Conservation (phyloP, 2,329 filamentous ascomycete species). For the Colletotrichum sp. region DNA sequence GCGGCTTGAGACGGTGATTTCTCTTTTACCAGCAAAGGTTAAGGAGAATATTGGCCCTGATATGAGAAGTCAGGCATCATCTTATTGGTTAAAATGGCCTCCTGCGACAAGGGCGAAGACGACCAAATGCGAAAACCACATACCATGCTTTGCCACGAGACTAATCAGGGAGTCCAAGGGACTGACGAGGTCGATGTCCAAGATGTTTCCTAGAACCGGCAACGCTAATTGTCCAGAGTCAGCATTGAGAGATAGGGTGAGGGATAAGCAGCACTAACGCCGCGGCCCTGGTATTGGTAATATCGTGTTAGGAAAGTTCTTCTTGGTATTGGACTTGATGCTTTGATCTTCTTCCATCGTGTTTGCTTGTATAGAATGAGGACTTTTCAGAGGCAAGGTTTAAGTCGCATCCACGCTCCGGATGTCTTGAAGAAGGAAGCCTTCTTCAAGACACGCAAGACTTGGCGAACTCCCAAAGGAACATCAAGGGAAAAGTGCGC, state of each 20-base stretch:
- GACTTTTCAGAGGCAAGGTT: no score
- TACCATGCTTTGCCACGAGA: not conserved
- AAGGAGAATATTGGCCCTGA: not conserved
- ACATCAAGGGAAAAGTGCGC: not conserved
- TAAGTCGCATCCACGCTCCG: not conserved
- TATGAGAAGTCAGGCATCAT: no score
- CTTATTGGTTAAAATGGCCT: no score
- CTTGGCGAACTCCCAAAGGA: not conserved
- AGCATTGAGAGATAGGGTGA: not conserved
- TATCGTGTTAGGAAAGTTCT: not conserved
- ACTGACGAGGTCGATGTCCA: not conserved
- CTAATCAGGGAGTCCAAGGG: not conserved
- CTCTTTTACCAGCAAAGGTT: not conserved
- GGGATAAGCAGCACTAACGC: not conserved
- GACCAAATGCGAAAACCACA: not conserved
- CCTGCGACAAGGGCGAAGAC: no score
- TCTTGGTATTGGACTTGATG: not conserved
- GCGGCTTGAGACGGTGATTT: not conserved
- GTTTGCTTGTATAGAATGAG: not conserved
- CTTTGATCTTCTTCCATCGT: not conserved
- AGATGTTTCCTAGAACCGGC: not conserved
- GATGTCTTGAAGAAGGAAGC: fast-evolving
- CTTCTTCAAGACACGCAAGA: not conserved
- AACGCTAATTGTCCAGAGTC: not conserved
- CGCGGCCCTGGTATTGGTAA: not conserved